Percentiles rank a stretch among this genome's conserved stretches.
Conservation (phyloP, 805 yeast species). For the Metschnikowia bowlesiae region DNA sequence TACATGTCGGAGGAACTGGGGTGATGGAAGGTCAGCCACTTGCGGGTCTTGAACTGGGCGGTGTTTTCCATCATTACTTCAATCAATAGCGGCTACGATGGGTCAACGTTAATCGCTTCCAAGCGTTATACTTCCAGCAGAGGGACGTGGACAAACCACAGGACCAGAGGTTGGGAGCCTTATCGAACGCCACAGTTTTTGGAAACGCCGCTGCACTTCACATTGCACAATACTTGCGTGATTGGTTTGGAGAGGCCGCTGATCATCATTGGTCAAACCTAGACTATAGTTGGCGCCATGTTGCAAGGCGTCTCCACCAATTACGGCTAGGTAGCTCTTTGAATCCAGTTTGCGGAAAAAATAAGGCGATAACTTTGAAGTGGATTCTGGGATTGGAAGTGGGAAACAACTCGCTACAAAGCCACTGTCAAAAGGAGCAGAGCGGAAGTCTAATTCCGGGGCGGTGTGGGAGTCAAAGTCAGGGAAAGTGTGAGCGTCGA, state of each 20-base stretch:
- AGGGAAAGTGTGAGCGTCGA: no score
- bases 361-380: no score
- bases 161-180: slow-evolving; percentile 21
- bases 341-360: no score
- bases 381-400: no score
- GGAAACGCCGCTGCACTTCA: slow-evolving; percentile 34
- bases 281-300: slow-evolving; percentile 30
- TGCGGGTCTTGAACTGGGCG: slow-evolving; percentile 33
- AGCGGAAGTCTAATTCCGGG: no score
- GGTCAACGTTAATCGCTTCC: slow-evolving; percentile 46
- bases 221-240: slow-evolving; percentile 20
- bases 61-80: slow-evolving; percentile 44
- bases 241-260: slow-evolving; percentile 36
- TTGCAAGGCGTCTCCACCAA: slow-evolving; percentile 35
- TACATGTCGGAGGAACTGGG: slow-evolving; percentile 17
- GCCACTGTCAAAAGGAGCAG: no score
- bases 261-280: slow-evolving; percentile 23
- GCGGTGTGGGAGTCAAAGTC: no score
- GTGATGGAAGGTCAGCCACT: slow-evolving; percentile 35
- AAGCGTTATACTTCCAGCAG: slow-evolving; percentile 40
- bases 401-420: no score
- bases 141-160: slow-evolving; percentile 27
- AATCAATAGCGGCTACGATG: slow-evolving; percentile 34
- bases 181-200: slow-evolving; percentile 23
- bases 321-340: slow-evolving; percentile 11